Evolutionary conservation across 176 grass and related monocot genomes (phyloP).

Genomic region (Echinochloa phyllopogon): DNA sequence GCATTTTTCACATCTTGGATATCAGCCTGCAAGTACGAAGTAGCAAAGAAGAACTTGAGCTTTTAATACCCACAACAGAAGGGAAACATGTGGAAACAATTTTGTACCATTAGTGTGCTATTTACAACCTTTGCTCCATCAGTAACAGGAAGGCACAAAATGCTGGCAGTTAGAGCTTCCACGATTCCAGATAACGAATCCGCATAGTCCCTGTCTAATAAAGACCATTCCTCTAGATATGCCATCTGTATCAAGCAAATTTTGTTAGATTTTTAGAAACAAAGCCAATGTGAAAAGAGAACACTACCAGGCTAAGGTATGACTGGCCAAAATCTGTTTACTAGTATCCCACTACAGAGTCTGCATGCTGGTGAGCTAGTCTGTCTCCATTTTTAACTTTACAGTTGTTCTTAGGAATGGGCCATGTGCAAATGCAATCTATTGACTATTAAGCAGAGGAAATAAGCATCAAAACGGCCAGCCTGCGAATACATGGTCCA

Average conservation of each 20-base stretch:
- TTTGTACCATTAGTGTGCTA: not conserved
- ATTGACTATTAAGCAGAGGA: conserved; percentile 14
- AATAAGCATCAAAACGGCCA: conserved; percentile 26
- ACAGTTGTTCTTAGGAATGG: conserved; percentile 40
- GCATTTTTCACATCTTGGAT: conserved; percentile 92
- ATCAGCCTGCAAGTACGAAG: conserved; percentile 61
- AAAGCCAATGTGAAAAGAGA: conserved; percentile 17
- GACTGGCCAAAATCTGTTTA: not conserved
- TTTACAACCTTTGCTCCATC: conserved; percentile 85
- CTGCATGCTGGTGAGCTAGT: conserved; percentile 31
- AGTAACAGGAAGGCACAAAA: conserved; percentile 78
- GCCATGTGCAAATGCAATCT: conserved; percentile 23
- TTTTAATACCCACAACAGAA: conserved; percentile 8
- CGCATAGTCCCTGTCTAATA: conserved; percentile 68
- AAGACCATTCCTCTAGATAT: conserved; percentile 88
- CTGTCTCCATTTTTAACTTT: conserved; percentile 38
- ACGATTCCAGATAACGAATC: conserved; percentile 72
- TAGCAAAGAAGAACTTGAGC: conserved; percentile 33
- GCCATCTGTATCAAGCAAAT: conserved; percentile 64
- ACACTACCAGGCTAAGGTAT: conserved; percentile 14
- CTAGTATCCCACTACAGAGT: conserved; percentile 4
- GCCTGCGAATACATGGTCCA: not conserved
- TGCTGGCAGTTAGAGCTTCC: conserved; percentile 81
- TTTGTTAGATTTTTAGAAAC: conserved; percentile 25
- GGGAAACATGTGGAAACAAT: conserved; percentile 24